These are phyloP conservation scores for Dissophora globulifera DNA, from an alignment of 192 early-diverging fungal genomes.

Conservation along the genomic window DNA sequence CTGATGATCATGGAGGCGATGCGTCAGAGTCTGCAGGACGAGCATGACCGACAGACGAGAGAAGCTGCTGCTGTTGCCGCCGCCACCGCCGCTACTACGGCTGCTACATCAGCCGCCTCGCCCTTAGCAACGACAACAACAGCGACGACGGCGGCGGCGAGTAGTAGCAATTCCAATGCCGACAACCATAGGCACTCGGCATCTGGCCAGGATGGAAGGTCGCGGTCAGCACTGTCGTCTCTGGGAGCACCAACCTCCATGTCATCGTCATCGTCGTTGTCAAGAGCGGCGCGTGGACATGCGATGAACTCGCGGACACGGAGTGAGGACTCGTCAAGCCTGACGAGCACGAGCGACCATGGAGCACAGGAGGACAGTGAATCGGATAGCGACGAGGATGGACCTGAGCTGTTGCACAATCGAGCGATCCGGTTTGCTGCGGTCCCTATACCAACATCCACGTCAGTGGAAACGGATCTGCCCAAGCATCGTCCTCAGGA, in stretches of 20 bases:
- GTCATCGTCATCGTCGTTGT: neutral
- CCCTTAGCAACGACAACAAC: no score
- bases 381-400: conserved; percentile 34
- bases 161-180: no score
- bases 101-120: neutral
- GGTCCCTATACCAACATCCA: conserved; percentile 11
- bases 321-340: conserved; percentile 3
- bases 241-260: neutral
- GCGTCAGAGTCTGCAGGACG: conserved; percentile 74
- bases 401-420: conserved; percentile 27
- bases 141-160: no score
- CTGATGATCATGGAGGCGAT: conserved; percentile 95
- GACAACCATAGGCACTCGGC: no score
- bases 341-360: neutral
- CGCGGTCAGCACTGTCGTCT: conserved; percentile 9
- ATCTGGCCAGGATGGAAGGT: neutral
- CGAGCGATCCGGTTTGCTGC: conserved; percentile 36
- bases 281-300: no score
- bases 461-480: neutral
- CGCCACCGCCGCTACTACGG: neutral
- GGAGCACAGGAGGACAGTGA: conserved; percentile 1
- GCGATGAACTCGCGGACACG: neutral
- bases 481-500: conserved; percentile 28
- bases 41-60: conserved; percentile 61
- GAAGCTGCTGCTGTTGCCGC: conserved; percentile 33